Conservation (phyloP, 2,329 filamentous ascomycete species). For the Aspergillus ustus region DNA sequence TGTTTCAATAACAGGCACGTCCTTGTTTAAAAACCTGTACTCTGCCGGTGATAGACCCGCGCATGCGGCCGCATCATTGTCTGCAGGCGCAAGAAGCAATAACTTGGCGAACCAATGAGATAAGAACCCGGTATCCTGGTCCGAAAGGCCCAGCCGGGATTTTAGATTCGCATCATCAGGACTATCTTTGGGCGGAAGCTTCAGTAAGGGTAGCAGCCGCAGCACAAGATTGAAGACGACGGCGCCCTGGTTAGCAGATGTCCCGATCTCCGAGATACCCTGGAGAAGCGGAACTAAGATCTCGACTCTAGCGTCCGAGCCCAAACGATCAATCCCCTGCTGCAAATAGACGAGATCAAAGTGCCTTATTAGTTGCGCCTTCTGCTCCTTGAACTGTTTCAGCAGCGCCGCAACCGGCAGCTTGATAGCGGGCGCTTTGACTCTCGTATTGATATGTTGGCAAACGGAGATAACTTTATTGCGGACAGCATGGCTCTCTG, state of each 20-base stretch:
- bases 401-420: slow-evolving; percentile 83
- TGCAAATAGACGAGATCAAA: slow-evolving; percentile 90
- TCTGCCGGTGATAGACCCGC: slow-evolving; percentile 69
- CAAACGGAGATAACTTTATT: slow-evolving; percentile 76
- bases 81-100: slow-evolving; percentile 66
- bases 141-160: slow-evolving; percentile 66
- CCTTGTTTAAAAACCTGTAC: slow-evolving; percentile 71
- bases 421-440: slow-evolving; percentile 67
- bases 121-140: slow-evolving; percentile 75
- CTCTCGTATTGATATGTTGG: slow-evolving; percentile 71
- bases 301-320: slow-evolving; percentile 66
- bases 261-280: slow-evolving; percentile 66
- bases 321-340: slow-evolving; percentile 72
- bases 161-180: slow-evolving; percentile 76
- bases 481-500: slow-evolving; percentile 77
- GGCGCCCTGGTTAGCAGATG: slow-evolving; percentile 60
- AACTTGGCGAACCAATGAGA: slow-evolving; percentile 77
- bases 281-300: slow-evolving; percentile 72
- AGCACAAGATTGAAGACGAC: slow-evolving; percentile 83
- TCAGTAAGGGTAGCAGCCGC: slow-evolving; percentile 70
- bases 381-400: slow-evolving; percentile 84
- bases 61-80: slow-evolving; percentile 49
- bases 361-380: slow-evolving; percentile 77
- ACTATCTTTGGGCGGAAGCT: slow-evolving; percentile 74
- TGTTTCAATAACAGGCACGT: slow-evolving; percentile 50